Base-by-base conservation (phyloP, 768 basidiomycete genomes). In the Lentinula detonsa region DNA sequence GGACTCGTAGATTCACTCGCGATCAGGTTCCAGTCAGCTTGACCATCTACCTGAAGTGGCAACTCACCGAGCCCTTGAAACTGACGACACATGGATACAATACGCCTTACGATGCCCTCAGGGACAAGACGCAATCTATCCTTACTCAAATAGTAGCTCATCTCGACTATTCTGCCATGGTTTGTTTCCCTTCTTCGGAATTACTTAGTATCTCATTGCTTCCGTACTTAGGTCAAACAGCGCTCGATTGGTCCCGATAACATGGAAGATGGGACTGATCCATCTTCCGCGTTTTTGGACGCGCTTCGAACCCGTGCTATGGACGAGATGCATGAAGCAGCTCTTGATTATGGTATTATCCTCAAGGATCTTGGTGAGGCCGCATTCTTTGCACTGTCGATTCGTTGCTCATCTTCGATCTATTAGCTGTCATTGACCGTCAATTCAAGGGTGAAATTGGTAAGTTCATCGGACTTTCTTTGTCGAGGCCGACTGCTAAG, bases 11-110 rank as follows among this genome's bases (percentile, higher is more conserved):
- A 65, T 93, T 89, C 72, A 92, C 92, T 2, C 85, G 90, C 43
- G 91, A 92, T 65, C 91, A 93, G 74, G 91, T 92, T 8, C 91
- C 91, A 31, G 91, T 92, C 62, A 84, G 86, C 73, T 74, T 93
- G 70, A 91, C 87, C 4, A 87, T 93, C 63, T 93, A 92, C 69
- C 78, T 93, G 54, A 91, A 93, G 71, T 93, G 89, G 88, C 80
- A 77, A 65, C 70, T 78, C 48, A 76, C 75, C 5, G 78, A 81
- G 66, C 76, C 81, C 1, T 72, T 83, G 63, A 77, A 87, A 80
- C 80, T 93, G 42, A 86, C 92, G 0, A 88, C 85, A 0, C 92
- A 93, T 69, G 92, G 92, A 21, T 93, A 93, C 69, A 81, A 83
- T 61, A 92, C 90, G 0, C 91, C 92, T 4, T 93, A 89, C 66